Base-by-base conservation (phyloP, 345 rosid species). In the Physaria fendleri region DNA sequence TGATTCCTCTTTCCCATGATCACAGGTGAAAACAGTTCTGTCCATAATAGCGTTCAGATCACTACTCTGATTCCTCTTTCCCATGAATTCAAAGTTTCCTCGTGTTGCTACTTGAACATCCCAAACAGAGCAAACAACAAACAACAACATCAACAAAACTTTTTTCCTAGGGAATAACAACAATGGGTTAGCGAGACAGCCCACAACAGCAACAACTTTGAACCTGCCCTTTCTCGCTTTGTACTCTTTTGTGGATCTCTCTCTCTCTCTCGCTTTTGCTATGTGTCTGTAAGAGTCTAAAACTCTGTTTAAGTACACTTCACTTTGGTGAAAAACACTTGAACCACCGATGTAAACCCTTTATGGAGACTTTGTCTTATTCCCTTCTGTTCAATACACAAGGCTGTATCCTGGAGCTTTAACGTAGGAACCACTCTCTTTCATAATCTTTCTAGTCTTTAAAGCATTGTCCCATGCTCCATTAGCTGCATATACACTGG, bases 21-120 rank as follows among this genome's bases (percentile, higher is more conserved):
- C 97, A 7, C 99, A 89, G 0, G 85, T 79, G 68, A 78, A 87
- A 46, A 81, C 61, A 37, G 82, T 83, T 64, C 76, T 87, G 55
- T 89, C 99, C 81, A 85, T 75, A 37, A 68, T 44, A 70, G 74
- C 23, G 64, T 52, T 81, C n/a, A 85, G 41, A 65, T 81, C 95
- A 60, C 59, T 68, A 38, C 66, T 49, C 1, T 81, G 77, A 56
- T 89, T 93, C 77, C 99, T 82, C 80, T 93, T 93, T 34, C 84
- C 68, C 17, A 51, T 50, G 51, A 83, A 82, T 47, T 85, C 95
- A 16, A 74, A 47, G 64, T 69, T 76, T 20, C 59, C 70, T 21
- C 74, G 28, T 10, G 76, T 68, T 46, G 81, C 97, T 29, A 88
- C 95, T 66, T 84, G n/a, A n/a, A n/a, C n/a, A n/a, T n/a, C n/a